Percentiles rank a stretch among this genome's conserved stretches.
These are phyloP conservation scores for Chlamydomonas asymmetrica DNA, from an alignment of 139 green algal species.

Conservation along the genomic window DNA sequence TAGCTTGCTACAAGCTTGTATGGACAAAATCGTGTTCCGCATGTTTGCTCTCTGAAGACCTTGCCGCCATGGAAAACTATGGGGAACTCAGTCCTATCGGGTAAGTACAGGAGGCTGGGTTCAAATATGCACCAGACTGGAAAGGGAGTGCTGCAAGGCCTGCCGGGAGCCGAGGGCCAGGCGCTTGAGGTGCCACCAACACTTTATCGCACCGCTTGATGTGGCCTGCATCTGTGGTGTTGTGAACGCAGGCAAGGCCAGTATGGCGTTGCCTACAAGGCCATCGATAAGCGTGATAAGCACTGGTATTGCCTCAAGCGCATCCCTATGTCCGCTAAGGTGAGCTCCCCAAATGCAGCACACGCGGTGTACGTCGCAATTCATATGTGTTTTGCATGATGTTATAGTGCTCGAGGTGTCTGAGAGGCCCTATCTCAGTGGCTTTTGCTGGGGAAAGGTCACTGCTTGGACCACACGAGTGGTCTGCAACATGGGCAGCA, in stretches of 20 bases:
- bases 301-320: slow-evolving; percentile 58
- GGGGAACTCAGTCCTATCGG: slow-evolving; percentile 7
- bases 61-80: slow-evolving; percentile 16
- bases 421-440: no score
- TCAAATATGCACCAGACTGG: neutral
- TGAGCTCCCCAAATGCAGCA: neutral
- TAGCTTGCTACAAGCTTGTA: no score
- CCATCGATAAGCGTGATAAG: slow-evolving; percentile 34
- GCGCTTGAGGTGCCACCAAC: no score
- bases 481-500: no score
- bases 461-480: no score
- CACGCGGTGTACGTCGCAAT: neutral
- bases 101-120: neutral
- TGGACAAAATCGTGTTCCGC: no score
- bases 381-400: neutral
- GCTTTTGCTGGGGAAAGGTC: no score
- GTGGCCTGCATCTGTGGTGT: neutral
- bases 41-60: no score
- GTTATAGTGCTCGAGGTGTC: no score
- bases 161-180: no score
- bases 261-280: slow-evolving; percentile 42
- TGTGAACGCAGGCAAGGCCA: slow-evolving; percentile 19
- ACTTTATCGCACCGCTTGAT: no score
- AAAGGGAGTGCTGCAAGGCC: neutral
- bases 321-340: slow-evolving; percentile 55